These are phyloP conservation scores for Colletotrichum incanum DNA, from an alignment of 2,329 filamentous ascomycete genomes.

Conservation along the genomic window DNA sequence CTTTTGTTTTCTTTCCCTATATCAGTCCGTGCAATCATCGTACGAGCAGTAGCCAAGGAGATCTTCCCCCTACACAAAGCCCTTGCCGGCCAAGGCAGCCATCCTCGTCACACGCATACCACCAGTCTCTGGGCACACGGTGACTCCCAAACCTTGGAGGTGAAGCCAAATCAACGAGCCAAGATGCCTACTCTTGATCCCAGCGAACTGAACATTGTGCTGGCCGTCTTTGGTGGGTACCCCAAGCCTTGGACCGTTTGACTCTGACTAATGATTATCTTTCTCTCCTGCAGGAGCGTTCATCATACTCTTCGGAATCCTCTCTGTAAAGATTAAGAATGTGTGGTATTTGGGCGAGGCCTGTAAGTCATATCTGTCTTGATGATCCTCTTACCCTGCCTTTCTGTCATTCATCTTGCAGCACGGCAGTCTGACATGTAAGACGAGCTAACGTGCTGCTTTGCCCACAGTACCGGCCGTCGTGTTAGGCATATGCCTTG, in stretches of 20 bases:
- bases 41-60: slow-evolving; percentile 29
- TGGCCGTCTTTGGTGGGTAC: slow-evolving; percentile 59
- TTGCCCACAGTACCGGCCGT: slow-evolving; percentile 66
- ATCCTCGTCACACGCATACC: slow-evolving; percentile 27
- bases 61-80: slow-evolving; percentile 11
- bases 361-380: slow-evolving; percentile 53
- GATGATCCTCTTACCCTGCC: neutral
- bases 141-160: neutral
- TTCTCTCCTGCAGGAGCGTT: slow-evolving; percentile 58
- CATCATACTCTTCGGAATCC: slow-evolving; percentile 63
- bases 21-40: slow-evolving; percentile 14
- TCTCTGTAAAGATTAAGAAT: slow-evolving; percentile 68
- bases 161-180: slow-evolving; percentile 24
- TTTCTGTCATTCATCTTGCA: neutral
- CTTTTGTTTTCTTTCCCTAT: neutral
- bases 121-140: slow-evolving; percentile 21
- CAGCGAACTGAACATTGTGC: slow-evolving; percentile 64
- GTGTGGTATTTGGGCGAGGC: slow-evolving; percentile 70
- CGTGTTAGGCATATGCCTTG: slow-evolving; percentile 67
- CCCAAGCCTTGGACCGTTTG: neutral
- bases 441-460: slow-evolving; percentile 14
- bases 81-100: slow-evolving; percentile 39
- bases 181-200: slow-evolving; percentile 47
- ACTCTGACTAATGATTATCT: slow-evolving; percentile 8
- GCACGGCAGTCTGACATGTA: neutral